A percentile compares a stretch with the other conserved stretches of the same genome.
Evolutionary conservation across 495 filamentous ascomycete species (phyloP).

Genomic region (Tricharina praecox): DNA sequence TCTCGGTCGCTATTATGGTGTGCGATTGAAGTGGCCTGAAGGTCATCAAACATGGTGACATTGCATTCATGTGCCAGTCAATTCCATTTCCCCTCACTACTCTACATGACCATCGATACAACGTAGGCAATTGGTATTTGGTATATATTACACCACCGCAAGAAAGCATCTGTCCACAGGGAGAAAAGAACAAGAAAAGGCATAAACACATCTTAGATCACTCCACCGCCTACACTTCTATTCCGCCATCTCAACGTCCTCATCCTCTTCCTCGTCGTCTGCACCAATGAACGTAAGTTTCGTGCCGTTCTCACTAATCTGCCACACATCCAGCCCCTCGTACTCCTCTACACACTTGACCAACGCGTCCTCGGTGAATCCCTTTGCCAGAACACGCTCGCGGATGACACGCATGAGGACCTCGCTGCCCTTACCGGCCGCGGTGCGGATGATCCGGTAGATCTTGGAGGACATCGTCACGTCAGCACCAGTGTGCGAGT

Average conservation of each 20-base stretch:
- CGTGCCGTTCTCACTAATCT: conserved; percentile 72
- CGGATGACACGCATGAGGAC: conserved; percentile 71
- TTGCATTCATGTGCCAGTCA: no score
- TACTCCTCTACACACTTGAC: conserved; percentile 77
- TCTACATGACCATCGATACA: no score
- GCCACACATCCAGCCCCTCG: conserved; percentile 78
- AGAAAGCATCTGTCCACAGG: no score
- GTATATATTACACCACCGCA: no score
- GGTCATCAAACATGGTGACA: no score
- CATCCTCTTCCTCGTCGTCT: conserved; percentile 32
- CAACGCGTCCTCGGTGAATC: conserved; percentile 89
- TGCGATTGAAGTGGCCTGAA: no score
- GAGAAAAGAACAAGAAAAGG: no score
- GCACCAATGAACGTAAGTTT: conserved; percentile 57
- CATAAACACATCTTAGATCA: no score
- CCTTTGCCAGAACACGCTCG: conserved; percentile 83
- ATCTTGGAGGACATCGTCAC: conserved; percentile 77
- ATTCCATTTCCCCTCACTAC: no score
- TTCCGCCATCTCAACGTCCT: conserved; percentile 36
- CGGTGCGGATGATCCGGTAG: conserved; percentile 73
- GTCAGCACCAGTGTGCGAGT: conserved; percentile 44
- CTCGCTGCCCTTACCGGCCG: conserved; percentile 72
- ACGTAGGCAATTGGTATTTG: no score
- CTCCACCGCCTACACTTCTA: no score
- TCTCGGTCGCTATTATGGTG: no score